Evolutionary conservation across 2,329 filamentous ascomycete genomes (phyloP), one percentile per base, ranked within the genome.

Genomic region (Trichocomaceae sp.): DNA sequence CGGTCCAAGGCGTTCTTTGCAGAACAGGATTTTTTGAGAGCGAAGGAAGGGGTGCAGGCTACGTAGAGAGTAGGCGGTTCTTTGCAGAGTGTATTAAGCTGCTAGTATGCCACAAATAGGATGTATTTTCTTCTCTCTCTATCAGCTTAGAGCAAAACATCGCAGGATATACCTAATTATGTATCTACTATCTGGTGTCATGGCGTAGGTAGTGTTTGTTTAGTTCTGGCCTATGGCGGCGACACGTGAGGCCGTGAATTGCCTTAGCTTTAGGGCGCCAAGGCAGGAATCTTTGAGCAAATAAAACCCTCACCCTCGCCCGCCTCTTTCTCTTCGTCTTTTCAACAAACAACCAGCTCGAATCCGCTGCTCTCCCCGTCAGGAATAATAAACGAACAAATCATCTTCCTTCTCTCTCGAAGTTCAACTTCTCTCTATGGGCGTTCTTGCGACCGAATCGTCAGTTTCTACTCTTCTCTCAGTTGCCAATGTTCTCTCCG

Each of bases 1-100:
- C 67, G 77, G 42, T 71, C 72, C 9, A 69, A 69, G 55, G 66
- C 67, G 8, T 77, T 76, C 63, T 78, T 78, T 57, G 63, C 66
- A 49, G 59, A 65, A 15, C 52, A 60, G 47, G 59, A 56, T 33
- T 55, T 56, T 48, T 33, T 35, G 41, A 47, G 41, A 56, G 51
- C 42, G 19, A 48, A 50, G 29, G 45, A 57, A 50, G 51, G 47
- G 29, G 1, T 52, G 41, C 44, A 51, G 15, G 37, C 15, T 17
- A 41, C 37, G 2, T 42, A 42, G 17, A 2, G 2, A 19, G 39
- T 42, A 22, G 17, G 5, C 7, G 10, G 17, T 5, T 35, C 29
- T 35, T 15, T 22, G 8, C n/a, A 35, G 19, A 37, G 22, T 15
- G 15, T 39, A 47, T 20, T 35, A 22, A 7, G 31, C 33, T 31